Percentiles rank a stretch among this genome's conserved stretches.
Evolutionary conservation across 306 rosid species (phyloP).

Genomic region (Cucurbita pepo): DNA sequence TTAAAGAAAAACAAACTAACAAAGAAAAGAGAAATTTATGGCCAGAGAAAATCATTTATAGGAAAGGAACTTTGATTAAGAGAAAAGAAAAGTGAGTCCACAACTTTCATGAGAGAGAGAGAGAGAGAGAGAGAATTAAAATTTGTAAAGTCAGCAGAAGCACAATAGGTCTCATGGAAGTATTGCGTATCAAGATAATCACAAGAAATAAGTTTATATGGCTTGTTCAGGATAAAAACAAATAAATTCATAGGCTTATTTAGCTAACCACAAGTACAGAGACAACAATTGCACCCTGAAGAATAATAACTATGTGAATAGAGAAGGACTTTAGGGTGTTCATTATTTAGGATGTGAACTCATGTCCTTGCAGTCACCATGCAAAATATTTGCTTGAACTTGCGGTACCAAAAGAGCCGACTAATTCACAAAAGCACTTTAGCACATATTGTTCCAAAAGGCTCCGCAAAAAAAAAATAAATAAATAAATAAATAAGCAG

Average conservation of each 20-base stretch:
- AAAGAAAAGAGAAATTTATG: background rate
- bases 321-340: background rate
- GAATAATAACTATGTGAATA: background rate
- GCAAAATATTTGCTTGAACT: background rate
- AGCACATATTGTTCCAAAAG: background rate
- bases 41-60: background rate
- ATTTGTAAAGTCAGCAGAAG: background rate
- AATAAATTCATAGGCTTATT: background rate
- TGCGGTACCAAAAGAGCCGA: background rate
- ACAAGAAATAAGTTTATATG: background rate
- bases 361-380: background rate
- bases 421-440: background rate
- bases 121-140: background rate
- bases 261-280: background rate
- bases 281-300: background rate
- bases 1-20: background rate
- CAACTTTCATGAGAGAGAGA: background rate
- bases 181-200: background rate
- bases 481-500: background rate
- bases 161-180: background rate
- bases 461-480: background rate
- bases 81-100: background rate
- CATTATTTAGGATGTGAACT: background rate
- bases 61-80: background rate
- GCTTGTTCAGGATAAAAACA: background rate